These are phyloP conservation scores for Alternaria atra DNA, from an alignment of 2,329 filamentous ascomycete genomes.

Conservation along the genomic window DNA sequence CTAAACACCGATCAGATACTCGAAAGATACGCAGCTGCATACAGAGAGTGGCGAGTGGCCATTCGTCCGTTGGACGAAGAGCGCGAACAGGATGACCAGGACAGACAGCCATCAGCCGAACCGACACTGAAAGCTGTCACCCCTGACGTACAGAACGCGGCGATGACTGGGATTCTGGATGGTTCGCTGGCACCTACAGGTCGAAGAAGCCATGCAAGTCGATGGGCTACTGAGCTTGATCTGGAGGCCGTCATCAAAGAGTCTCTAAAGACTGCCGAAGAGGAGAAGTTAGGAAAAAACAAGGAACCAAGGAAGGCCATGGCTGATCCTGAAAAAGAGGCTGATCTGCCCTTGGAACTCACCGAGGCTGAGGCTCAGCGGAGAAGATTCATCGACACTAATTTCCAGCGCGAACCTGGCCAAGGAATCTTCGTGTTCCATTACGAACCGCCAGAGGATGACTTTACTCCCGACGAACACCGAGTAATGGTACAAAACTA, in stretches of 20 bases:
- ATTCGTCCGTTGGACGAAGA: constrained; percentile 54
- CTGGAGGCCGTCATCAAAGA: constrained; percentile 76
- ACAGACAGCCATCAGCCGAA: constrained; percentile 49
- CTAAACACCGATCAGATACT: constrained; percentile 38
- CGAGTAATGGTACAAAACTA: constrained; percentile 77
- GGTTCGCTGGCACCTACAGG: constrained; percentile 37
- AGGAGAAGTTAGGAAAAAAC: constrained; percentile 74
- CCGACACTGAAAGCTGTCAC: constrained; percentile 51
- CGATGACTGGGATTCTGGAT: constrained; percentile 41
- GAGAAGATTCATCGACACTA: constrained; percentile 70
- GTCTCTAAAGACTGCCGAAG: constrained; percentile 72
- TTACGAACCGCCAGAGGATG: constrained; percentile 75
- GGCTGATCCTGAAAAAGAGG: constrained; percentile 79
- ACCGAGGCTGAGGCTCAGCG: constrained; percentile 67
- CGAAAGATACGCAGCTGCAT: constrained; percentile 50
- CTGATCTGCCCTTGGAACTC: constrained; percentile 75
- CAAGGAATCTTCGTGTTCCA: constrained; percentile 75
- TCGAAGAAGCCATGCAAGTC: constrained; percentile 42
- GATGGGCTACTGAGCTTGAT: constrained; percentile 71
- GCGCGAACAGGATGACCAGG: constrained; percentile 50
- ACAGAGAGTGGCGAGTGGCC: constrained; percentile 54
- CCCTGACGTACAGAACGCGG: constrained; percentile 56
- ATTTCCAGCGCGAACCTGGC: constrained; percentile 70
- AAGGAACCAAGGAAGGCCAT: constrained; percentile 70
- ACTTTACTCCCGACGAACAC: constrained; percentile 77